Evolutionary conservation across 164 flowering plant species (phyloP), one percentile per base, ranked within the genome.

Genomic region (Stephania yunnanensis): DNA sequence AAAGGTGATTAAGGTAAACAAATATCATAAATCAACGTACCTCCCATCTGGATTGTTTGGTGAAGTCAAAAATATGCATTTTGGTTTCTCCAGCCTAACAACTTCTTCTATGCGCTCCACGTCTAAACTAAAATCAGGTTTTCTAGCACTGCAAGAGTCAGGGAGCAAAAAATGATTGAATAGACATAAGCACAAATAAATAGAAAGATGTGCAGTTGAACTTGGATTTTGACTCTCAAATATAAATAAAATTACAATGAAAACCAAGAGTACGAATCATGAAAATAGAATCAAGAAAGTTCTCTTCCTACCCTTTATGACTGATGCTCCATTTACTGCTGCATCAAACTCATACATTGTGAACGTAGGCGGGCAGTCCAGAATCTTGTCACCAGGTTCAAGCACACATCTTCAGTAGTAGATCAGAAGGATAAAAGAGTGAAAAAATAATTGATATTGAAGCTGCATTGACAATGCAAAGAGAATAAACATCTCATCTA

Each of bases 281-380:
- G 8, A 10, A 67, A 44, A 25, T 5, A 20, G 5, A 73, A 78
- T 25, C 29, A 31, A 74, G 50, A 68, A 52, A 44, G 52, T 12
- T 12, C 46, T 50, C 12, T 20, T 9, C 44, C 36, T 84, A 92
- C 99, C 98, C 81, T 94, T 94, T 31, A 92, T 77, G 36, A 96
- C 97, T 70, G 67, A 77, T 63, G 99, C 99, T 25, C 87, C 95
- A 87, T 96, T 96, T 63, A 96, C 97, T 42, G 91, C 94, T 76
- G 99, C 99, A 87, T 96, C 99, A 84, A 96, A 94, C 82, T 85
- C 97, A 81, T 96, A 96, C 99, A 96, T 96, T n/a, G 99, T 91
- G 81, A 96, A 96, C 63, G 99, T 96, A 42, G 99, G 99, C 73
- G 99, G 99, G 72, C 99, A 96, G 84, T 96, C 99, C 45, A 94